Conservation (phyloP, 2,329 filamentous ascomycete genomes). For the Exserohilum rostratum region DNA sequence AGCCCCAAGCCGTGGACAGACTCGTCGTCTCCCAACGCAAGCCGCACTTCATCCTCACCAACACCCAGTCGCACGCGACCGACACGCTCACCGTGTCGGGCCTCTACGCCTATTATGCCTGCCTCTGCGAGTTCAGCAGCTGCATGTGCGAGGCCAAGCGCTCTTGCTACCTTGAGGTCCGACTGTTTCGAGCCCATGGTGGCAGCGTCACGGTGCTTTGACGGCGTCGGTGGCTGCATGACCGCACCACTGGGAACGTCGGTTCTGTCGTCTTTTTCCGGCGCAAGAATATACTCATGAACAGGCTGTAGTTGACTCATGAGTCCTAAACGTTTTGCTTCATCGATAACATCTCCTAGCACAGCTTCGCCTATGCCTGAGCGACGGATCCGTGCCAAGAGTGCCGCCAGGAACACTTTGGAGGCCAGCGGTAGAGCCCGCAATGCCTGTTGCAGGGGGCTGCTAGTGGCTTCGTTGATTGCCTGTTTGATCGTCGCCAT, state of each 20-base stretch:
- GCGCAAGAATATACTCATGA: slow-evolving; percentile 63
- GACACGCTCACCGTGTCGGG: slow-evolving; percentile 76
- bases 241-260: slow-evolving; percentile 15
- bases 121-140: slow-evolving; percentile 85
- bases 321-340: slow-evolving; percentile 72
- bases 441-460: slow-evolving; percentile 87
- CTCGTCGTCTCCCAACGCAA: slow-evolving; percentile 85
- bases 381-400: slow-evolving; percentile 78
- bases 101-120: slow-evolving; percentile 85
- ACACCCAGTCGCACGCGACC: slow-evolving; percentile 86
- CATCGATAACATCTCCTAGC: slow-evolving; percentile 86
- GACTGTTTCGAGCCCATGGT: slow-evolving; percentile 28
- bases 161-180: slow-evolving; percentile 52
- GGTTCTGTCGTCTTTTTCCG: slow-evolving; percentile 37
- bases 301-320: slow-evolving; percentile 67
- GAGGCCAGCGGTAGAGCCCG: slow-evolving; percentile 79
- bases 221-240: slow-evolving; percentile 19
- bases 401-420: slow-evolving; percentile 83
- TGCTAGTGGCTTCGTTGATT: slow-evolving; percentile 93
- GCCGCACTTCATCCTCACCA: slow-evolving; percentile 86
- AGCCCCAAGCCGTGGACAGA: slow-evolving; percentile 79
- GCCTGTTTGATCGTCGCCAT: slow-evolving; percentile 93
- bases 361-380: slow-evolving; percentile 87
- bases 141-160: slow-evolving; percentile 68
- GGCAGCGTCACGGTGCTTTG: slow-evolving; percentile 22